These are phyloP conservation scores for Termitomyces sp. DNA, from an alignment of 768 basidiomycete species.

Conservation along the genomic window DNA sequence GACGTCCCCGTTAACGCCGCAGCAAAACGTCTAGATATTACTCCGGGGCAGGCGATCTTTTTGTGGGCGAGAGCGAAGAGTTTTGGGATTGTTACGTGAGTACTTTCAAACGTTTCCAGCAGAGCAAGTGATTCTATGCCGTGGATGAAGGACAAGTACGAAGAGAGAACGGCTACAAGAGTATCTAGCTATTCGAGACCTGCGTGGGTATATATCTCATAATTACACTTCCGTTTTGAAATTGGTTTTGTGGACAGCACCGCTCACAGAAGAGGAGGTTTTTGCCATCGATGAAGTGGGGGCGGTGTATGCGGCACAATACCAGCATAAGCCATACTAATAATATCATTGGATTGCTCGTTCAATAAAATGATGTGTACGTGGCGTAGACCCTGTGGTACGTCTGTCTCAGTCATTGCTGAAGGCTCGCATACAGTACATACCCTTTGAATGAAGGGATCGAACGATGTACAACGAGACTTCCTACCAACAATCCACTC, in stretches of 20 bases:
- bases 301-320: slow-evolving; percentile 14
- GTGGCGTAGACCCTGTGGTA: no score
- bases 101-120: not conserved
- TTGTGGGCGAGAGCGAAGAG: slow-evolving; percentile 67
- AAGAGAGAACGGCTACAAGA: slow-evolving; percentile 56
- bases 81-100: slow-evolving; percentile 61
- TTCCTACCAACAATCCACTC: no score
- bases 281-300: slow-evolving; percentile 60
- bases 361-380: not conserved
- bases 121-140: not conserved
- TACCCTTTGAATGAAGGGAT: no score
- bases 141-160: slow-evolving; percentile 45
- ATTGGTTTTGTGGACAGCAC: slow-evolving; percentile 25
- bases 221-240: not conserved
- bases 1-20: slow-evolving; percentile 48
- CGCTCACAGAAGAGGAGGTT: slow-evolving; percentile 52
- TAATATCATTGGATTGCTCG: not conserved
- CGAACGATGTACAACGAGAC: no score
- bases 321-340: not conserved
- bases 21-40: slow-evolving; percentile 48
- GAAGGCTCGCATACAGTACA: no score
- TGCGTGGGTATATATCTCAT: slow-evolving; percentile 21
- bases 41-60: slow-evolving; percentile 61
- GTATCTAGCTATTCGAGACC: slow-evolving; percentile 62
- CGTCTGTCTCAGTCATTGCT: no score